These are phyloP conservation scores for Durusdinium trenchii DNA, from an alignment of 73 alveolate genomes.

Conservation along the genomic window DNA sequence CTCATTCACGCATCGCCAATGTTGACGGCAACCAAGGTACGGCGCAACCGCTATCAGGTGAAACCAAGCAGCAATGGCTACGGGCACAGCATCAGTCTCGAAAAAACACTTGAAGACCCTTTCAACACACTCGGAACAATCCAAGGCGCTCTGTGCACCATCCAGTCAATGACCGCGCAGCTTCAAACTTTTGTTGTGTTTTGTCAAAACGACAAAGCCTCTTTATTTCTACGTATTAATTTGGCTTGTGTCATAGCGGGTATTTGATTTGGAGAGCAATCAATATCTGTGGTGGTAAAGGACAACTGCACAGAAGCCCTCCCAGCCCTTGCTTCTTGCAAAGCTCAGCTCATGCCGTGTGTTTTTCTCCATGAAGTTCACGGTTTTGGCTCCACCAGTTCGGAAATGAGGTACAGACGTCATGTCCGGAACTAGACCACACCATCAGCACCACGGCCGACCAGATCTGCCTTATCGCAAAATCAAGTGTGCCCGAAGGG, in stretches of 20 bases:
- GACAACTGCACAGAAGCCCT: neutral
- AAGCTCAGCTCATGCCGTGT: neutral
- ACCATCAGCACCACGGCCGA: constrained; percentile 34
- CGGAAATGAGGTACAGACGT: neutral
- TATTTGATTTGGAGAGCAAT: neutral
- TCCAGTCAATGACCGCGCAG: too few relatives aligned
- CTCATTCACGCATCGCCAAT: too few relatives aligned
- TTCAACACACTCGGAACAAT: too few relatives aligned
- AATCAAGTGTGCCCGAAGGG: too few relatives aligned
- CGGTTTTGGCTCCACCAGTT: constrained; percentile 49
- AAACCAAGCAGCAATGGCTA: constrained; percentile 54
- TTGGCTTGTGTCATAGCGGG: neutral
- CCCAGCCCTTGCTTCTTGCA: neutral
- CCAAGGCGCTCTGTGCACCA: too few relatives aligned
- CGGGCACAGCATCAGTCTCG: neutral
- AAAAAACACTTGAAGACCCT: too few relatives aligned
- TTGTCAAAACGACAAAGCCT: neutral
- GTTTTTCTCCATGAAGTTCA: neutral
- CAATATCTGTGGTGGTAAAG: neutral
- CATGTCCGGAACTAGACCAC: constrained; percentile 26
- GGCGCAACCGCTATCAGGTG: too few relatives aligned
- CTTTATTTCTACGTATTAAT: neutral
- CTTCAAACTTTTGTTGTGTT: neutral
- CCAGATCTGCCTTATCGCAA: too few relatives aligned
- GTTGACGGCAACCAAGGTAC: too few relatives aligned